Conservation (phyloP, 305 asterid genomes). For the Fraxinus platypoda region DNA sequence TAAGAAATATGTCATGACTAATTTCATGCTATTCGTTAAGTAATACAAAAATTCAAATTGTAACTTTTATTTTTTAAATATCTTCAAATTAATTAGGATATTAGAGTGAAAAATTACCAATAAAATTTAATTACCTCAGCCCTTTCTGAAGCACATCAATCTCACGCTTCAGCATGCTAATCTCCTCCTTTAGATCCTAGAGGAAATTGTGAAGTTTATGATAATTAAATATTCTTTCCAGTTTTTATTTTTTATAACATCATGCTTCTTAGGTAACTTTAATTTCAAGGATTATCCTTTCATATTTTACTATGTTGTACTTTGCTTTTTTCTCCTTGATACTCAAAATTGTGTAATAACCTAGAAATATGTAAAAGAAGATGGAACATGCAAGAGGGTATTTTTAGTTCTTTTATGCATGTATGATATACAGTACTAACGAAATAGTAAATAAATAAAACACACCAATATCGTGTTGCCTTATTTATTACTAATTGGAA, state of each 20-base stretch:
- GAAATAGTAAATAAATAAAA: no score
- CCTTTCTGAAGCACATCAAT: constrained; percentile 80
- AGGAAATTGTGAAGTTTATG: background rate
- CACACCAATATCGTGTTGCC: no score
- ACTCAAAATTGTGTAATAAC: background rate
- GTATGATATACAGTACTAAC: no score
- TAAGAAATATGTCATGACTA: no score
- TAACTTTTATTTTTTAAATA: background rate
- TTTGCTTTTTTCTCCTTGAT: background rate
- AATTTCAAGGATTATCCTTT: background rate
- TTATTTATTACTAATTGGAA: background rate
- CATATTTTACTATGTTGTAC: background rate
- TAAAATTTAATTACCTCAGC: constrained; percentile 43
- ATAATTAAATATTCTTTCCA: background rate
- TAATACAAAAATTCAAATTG: background rate
- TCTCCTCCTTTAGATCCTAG: constrained; percentile 76
- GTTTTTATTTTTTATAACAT: background rate
- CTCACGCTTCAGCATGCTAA: constrained; percentile 71
- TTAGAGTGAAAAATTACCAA: background rate
- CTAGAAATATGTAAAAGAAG: no score
- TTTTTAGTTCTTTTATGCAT: background rate
- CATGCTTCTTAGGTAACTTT: background rate
- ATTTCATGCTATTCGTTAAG: background rate
- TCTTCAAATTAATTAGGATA: background rate
- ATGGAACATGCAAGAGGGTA: background rate